These are phyloP conservation scores for Russula griseocarnosa DNA, from an alignment of 768 basidiomycete species.

Conservation along the genomic window DNA sequence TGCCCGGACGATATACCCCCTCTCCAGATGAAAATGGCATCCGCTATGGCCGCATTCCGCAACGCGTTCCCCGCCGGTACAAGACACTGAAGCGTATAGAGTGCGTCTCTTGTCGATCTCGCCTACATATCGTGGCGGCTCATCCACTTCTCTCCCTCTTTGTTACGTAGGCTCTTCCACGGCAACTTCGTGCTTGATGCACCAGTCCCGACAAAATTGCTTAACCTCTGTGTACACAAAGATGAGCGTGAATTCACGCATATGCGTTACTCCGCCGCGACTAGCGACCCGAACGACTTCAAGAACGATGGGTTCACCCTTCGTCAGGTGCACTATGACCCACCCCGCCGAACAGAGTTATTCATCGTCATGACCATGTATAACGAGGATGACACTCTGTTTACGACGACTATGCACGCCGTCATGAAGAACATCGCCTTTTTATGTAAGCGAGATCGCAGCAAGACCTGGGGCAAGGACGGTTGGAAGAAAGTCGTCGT, in stretches of 20 bases:
- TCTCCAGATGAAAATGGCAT: slow-evolving; percentile 49
- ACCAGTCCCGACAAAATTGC: slow-evolving; percentile 84
- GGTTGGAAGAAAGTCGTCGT: slow-evolving; percentile 99
- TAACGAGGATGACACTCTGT: slow-evolving; percentile 88
- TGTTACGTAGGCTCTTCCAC: slow-evolving; percentile 60
- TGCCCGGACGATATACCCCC: slow-evolving; percentile 45
- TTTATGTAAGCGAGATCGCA: slow-evolving; percentile 77
- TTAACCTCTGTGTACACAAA: slow-evolving; percentile 72
- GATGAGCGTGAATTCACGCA: slow-evolving; percentile 89
- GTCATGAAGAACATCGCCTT: slow-evolving; percentile 93
- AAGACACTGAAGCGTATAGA: slow-evolving; percentile 94
- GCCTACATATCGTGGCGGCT: background rate
- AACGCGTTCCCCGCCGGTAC: slow-evolving; percentile 81
- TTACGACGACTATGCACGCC: slow-evolving; percentile 91
- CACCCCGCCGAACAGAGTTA: slow-evolving; percentile 84
- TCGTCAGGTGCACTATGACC: slow-evolving; percentile 88
- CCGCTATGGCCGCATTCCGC: slow-evolving; percentile 87
- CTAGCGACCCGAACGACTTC: slow-evolving; percentile 95
- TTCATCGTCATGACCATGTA: slow-evolving; percentile 99
- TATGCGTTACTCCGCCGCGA: slow-evolving; percentile 95
- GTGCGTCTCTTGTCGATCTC: slow-evolving; percentile 40
- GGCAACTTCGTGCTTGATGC: slow-evolving; percentile 93
- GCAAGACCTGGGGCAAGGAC: slow-evolving; percentile 95
- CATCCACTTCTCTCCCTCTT: background rate
- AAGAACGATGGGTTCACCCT: slow-evolving; percentile 76